Conservation (phyloP, 2,329 filamentous ascomycete species). For the Epichloe sibirici region DNA sequence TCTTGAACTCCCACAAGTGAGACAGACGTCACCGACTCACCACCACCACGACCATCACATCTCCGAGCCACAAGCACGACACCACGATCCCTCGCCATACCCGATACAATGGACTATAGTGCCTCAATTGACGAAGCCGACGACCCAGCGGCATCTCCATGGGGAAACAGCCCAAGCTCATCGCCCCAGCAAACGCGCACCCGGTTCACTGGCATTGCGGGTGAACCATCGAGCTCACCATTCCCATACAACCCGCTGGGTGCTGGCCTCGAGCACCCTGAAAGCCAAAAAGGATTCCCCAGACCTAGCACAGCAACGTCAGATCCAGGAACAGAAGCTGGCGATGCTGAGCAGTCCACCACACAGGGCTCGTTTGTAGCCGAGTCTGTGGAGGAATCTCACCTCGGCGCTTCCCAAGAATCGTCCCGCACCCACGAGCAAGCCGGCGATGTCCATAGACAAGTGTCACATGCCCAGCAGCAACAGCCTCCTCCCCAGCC, state of each 20-base stretch:
- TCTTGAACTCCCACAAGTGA: neutral
- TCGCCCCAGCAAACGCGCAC: conserved; percentile 36
- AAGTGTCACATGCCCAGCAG: conserved; percentile 26
- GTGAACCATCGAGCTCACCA: conserved; percentile 28
- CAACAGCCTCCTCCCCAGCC: conserved; percentile 42
- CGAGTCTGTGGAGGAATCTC: conserved; percentile 10
- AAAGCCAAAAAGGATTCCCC: conserved; percentile 27
- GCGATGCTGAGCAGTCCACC: conserved; percentile 21
- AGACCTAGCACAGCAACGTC: conserved; percentile 36
- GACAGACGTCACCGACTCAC: conserved; percentile 1
- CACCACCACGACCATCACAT: neutral
- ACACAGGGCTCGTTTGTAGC: conserved; percentile 9
- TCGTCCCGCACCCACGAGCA: conserved; percentile 8
- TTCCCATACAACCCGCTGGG: conserved; percentile 31
- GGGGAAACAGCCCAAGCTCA: conserved; percentile 40
- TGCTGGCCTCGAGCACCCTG: conserved; percentile 27
- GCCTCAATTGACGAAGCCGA: conserved; percentile 42
- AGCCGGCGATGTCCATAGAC: conserved; percentile 10
- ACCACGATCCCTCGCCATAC: neutral
- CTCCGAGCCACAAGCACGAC: neutral
- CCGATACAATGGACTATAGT: conserved; percentile 44
- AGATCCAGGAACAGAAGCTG: conserved; percentile 30
- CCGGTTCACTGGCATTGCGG: conserved; percentile 28
- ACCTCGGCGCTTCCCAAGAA: conserved; percentile 5
- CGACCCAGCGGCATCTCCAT: conserved; percentile 40